A percentile compares a stretch with the other conserved stretches of the same genome.
phyloP scores from a whole-genome alignment of 768 basidiomycete genomes.

The Termitomyces sp. region DNA sequence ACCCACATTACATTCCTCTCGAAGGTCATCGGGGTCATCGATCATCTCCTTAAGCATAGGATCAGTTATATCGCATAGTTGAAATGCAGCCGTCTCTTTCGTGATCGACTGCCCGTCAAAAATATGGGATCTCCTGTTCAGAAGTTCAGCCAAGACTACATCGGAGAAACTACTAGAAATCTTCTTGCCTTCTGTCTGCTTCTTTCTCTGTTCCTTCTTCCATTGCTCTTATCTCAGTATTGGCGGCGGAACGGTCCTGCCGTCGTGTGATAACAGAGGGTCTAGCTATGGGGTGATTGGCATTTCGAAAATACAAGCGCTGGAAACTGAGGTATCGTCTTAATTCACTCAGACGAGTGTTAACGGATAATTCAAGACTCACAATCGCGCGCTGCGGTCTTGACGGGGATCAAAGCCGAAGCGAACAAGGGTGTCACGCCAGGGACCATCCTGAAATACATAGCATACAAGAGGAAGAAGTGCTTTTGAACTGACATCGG shows the following conservation, averaged over 20 bases:
- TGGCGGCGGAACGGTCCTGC: constrained; percentile 46
- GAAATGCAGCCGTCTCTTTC: constrained; percentile 88
- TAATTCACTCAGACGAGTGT: neutral
- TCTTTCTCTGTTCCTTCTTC: constrained; percentile 34
- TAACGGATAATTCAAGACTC: constrained; percentile 21
- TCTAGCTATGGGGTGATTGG: constrained; percentile 72
- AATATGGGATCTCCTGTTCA: constrained; percentile 63
- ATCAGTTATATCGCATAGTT: constrained; percentile 89
- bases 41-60: constrained; percentile 81
- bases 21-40: constrained; percentile 59
- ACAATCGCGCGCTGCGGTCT: constrained; percentile 72
- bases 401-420: constrained; percentile 88
- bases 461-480: constrained; percentile 80
- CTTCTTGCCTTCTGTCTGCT: constrained; percentile 38
- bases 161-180: neutral
- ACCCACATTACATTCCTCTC: constrained; percentile 72
- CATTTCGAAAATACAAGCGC: constrained; percentile 84
- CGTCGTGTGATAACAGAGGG: constrained; percentile 71
- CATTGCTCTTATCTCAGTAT: constrained; percentile 30
- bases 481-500: constrained; percentile 59
- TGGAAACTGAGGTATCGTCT: constrained; percentile 60
- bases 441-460: constrained; percentile 91
- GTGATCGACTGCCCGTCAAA: constrained; percentile 83
- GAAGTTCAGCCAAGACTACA: constrained; percentile 1
- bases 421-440: constrained; percentile 82